Percentiles rank a stretch among this genome's conserved stretches.
Evolutionary conservation across 371 early-diverging fungal species (phyloP).

Genomic region (Rhizopus microsporus): DNA sequence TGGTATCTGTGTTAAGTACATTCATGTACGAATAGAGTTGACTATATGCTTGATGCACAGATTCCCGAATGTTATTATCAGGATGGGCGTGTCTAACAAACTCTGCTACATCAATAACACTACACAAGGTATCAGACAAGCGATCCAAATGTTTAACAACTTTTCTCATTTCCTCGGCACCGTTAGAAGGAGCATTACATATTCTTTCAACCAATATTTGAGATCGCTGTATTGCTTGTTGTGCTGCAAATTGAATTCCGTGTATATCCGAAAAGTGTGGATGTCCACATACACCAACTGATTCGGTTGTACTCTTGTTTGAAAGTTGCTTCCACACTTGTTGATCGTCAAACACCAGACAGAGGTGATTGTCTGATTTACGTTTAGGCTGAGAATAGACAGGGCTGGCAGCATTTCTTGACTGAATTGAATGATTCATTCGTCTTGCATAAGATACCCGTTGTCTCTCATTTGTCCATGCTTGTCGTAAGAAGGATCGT

Average conservation of each 20-base stretch:
- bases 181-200: constrained; percentile 56
- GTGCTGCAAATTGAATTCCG: constrained; percentile 43
- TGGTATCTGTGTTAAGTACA: constrained; percentile 86
- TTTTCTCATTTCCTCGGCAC: constrained; percentile 60
- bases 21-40: constrained; percentile 86
- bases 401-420: neutral
- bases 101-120: constrained; percentile 91
- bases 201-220: constrained; percentile 63
- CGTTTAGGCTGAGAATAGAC: neutral
- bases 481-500: neutral
- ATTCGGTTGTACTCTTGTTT: neutral
- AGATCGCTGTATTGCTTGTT: constrained; percentile 51
- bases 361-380: constrained; percentile 30
- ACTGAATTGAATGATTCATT: neutral
- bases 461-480: neutral
- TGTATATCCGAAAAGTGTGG: constrained; percentile 33
- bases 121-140: constrained; percentile 88
- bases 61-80: constrained; percentile 63
- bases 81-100: constrained; percentile 93
- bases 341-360: constrained; percentile 42
- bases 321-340: constrained; percentile 13
- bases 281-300: constrained; percentile 39
- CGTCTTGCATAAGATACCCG: neutral
- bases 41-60: constrained; percentile 80
- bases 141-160: constrained; percentile 86